Evolutionary conservation across 495 filamentous ascomycete species (phyloP).

Genomic region (Tricharina praecox): DNA sequence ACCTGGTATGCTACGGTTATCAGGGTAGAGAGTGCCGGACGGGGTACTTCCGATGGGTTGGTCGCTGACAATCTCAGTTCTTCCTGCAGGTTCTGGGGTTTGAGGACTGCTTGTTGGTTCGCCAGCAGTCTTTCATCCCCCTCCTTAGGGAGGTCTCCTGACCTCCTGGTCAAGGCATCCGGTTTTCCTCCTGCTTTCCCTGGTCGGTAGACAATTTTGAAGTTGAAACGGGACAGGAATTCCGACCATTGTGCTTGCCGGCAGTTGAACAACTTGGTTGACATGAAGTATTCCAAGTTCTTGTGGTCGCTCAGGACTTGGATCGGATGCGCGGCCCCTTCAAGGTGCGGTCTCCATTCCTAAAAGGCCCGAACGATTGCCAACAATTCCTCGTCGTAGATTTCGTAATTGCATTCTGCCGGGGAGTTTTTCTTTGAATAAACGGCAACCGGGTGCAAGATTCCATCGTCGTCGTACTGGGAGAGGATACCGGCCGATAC

Average conservation of each 20-base stretch:
- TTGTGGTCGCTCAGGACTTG: slow-evolving; percentile 17
- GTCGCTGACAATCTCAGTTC: background rate
- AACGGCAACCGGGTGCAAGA: slow-evolving; percentile 18
- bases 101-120: background rate
- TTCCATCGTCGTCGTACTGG: slow-evolving; percentile 6
- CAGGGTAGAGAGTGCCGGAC: background rate
- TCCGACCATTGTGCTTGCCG: slow-evolving; percentile 2
- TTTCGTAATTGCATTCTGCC: slow-evolving; percentile 27
- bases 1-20: background rate
- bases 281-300: slow-evolving; percentile 24
- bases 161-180: slow-evolving; percentile 9
- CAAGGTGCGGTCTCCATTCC: slow-evolving; percentile 20
- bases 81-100: background rate
- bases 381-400: slow-evolving; percentile 4
- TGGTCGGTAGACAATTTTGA: slow-evolving; percentile 10
- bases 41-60: background rate
- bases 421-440: slow-evolving; percentile 20
- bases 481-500: slow-evolving; percentile 10
- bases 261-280: background rate
- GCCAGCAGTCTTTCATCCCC: background rate
- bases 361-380: slow-evolving; percentile 16
- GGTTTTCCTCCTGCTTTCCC: slow-evolving; percentile 8
- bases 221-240: slow-evolving; percentile 10
- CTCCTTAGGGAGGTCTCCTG: background rate
- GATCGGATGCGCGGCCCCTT: slow-evolving; percentile 7